Evolutionary conservation across 345 rosid species (phyloP).

Genomic region (Excoecaria agallocha): DNA sequence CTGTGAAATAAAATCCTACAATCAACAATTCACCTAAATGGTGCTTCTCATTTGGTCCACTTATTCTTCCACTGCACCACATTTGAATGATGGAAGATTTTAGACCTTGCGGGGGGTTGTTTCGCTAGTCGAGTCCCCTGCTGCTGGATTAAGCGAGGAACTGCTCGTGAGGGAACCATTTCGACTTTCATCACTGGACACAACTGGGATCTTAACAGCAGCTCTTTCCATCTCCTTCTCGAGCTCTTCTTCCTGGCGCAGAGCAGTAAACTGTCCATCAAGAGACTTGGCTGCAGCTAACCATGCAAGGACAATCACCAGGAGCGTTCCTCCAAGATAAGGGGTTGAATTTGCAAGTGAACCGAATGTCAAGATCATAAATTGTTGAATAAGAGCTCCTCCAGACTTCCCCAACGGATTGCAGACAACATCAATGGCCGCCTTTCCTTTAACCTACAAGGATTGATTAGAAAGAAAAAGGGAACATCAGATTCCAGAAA

Average conservation of each 20-base stretch:
- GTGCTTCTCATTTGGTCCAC: slow-evolving; percentile 17
- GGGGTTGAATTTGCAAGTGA: slow-evolving; percentile 96
- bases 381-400: slow-evolving; percentile 94
- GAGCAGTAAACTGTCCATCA: slow-evolving; percentile 69
- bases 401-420: slow-evolving; percentile 94
- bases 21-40: slow-evolving; percentile 18
- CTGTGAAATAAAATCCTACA: slow-evolving; percentile 26
- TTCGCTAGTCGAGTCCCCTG: slow-evolving; percentile 41
- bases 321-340: slow-evolving; percentile 81
- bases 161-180: slow-evolving; percentile 46
- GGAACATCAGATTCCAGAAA: neutral
- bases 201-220: slow-evolving; percentile 68
- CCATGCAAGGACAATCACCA: slow-evolving; percentile 86
- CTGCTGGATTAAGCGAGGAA: slow-evolving; percentile 28
- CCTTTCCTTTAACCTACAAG: slow-evolving; percentile 87
- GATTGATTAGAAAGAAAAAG: slow-evolving; percentile 9
- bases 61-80: slow-evolving; percentile 17
- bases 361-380: slow-evolving; percentile 93
- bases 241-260: slow-evolving; percentile 85
- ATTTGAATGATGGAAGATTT: neutral
- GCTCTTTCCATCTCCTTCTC: slow-evolving; percentile 96
- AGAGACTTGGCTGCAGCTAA: slow-evolving; percentile 79
- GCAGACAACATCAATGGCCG: slow-evolving; percentile 94
- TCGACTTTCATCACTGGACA: slow-evolving; percentile 46
- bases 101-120: slow-evolving; percentile 38